phyloP scores from a whole-genome alignment of 2,329 filamentous ascomycete genomes.

The Ceratocystis huliohia region DNA sequence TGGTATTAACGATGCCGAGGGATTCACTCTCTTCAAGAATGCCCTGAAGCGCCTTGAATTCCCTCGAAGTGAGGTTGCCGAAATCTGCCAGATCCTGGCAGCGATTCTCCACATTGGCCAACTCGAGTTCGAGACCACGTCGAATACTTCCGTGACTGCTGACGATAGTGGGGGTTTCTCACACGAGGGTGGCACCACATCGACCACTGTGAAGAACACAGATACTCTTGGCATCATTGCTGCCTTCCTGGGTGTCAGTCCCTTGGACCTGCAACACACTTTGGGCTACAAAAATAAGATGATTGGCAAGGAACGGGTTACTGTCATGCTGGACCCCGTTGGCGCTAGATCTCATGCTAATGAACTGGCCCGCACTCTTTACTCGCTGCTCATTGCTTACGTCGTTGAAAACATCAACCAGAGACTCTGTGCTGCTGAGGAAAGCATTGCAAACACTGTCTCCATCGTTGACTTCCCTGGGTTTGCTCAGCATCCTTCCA shows the following conservation, averaged over 20 bases:
- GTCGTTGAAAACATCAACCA: slow-evolving; percentile 90
- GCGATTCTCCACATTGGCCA: slow-evolving; percentile 95
- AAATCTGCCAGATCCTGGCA: slow-evolving; percentile 89
- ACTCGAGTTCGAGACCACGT: slow-evolving; percentile 77
- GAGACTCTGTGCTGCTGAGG: slow-evolving; percentile 72
- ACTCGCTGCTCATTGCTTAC: slow-evolving; percentile 85
- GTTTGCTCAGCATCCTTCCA: slow-evolving; percentile 73
- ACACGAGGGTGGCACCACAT: slow-evolving; percentile 75
- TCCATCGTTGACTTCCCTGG: slow-evolving; percentile 95
- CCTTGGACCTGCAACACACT: slow-evolving; percentile 70
- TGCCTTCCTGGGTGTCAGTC: slow-evolving; percentile 82
- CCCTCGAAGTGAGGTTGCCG: slow-evolving; percentile 80
- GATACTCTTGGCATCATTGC: slow-evolving; percentile 76
- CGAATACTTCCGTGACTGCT: slow-evolving; percentile 62
- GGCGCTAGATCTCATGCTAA: slow-evolving; percentile 87
- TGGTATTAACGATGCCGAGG: slow-evolving; percentile 88
- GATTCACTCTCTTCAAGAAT: slow-evolving; percentile 95
- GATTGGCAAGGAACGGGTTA: slow-evolving; percentile 91
- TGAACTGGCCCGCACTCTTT: slow-evolving; percentile 82
- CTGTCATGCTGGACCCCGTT: slow-evolving; percentile 87
- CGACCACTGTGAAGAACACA: slow-evolving; percentile 86
- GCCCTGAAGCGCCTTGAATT: slow-evolving; percentile 91
- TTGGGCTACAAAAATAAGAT: slow-evolving; percentile 96
- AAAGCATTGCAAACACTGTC: slow-evolving; percentile 81
- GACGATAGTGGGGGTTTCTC: slow-evolving; percentile 96